These are phyloP conservation scores for Scopulariopsis brevicaulis DNA, from an alignment of 2,329 filamentous ascomycete genomes.

Conservation along the genomic window DNA sequence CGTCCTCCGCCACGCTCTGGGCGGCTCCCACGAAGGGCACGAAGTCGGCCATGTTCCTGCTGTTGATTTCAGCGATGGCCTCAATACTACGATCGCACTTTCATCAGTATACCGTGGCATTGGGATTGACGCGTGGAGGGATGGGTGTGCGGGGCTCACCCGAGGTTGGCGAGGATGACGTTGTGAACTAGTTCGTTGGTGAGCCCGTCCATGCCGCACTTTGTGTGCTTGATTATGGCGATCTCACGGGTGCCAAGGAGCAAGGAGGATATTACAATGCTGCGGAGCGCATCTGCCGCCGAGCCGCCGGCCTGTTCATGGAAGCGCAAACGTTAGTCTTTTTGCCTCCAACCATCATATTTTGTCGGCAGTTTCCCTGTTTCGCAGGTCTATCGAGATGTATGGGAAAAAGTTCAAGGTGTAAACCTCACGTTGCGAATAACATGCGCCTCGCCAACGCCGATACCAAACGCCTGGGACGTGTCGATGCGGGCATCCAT, in stretches of 20 bases:
- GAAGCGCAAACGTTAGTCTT: not conserved
- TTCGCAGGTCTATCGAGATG: not conserved
- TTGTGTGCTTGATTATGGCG: slow-evolving; percentile 62
- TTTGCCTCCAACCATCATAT: not conserved
- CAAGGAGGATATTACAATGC: slow-evolving; percentile 68
- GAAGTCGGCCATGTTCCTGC: slow-evolving; percentile 31
- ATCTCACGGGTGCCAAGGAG: slow-evolving; percentile 68
- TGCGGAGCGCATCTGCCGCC: slow-evolving; percentile 58
- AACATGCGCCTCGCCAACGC: slow-evolving; percentile 54
- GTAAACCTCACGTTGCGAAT: slow-evolving; percentile 40
- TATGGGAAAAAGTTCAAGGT: not conserved
- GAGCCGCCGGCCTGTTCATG: slow-evolving; percentile 42
- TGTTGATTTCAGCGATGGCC: slow-evolving; percentile 12
- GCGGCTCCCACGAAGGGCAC: slow-evolving; percentile 45
- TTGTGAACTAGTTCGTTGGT: slow-evolving; percentile 42
- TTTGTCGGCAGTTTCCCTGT: no score
- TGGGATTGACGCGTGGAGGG: slow-evolving; percentile 6
- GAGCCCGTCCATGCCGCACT: slow-evolving; percentile 63
- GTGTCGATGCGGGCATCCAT: slow-evolving; percentile 58
- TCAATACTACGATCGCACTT: slow-evolving; percentile 5
- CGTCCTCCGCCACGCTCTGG: slow-evolving; percentile 48
- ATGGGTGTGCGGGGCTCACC: slow-evolving; percentile 19
- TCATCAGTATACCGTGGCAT: not conserved
- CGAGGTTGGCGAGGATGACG: slow-evolving; percentile 42
- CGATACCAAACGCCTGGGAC: slow-evolving; percentile 47